Evolutionary conservation across 2,329 filamentous ascomycete species (phyloP), one percentile per base, ranked within the genome.

Genomic region (Sordariomycetes sp.): DNA sequence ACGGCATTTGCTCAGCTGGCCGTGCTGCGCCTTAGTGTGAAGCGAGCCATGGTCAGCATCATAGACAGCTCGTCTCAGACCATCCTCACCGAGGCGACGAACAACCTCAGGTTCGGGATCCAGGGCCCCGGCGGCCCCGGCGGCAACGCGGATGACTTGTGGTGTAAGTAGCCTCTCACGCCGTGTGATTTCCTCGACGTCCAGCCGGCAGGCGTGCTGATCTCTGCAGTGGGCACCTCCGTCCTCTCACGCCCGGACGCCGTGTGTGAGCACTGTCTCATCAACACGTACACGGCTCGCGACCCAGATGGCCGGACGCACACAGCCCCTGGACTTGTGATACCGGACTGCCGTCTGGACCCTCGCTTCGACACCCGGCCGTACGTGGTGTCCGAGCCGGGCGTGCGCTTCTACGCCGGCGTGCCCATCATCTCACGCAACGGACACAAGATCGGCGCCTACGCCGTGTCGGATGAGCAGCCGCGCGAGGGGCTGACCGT

Each of bases 401-500:
- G 46, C 15, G 46, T 59, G 4, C 50, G 56, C n/a, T 59, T 59
- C 39, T 59, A 58, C 30, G 56, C 56, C 5, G 58, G 53, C 15
- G 75, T 79, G 0, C 78, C 78, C 1, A 71, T 83, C 35, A 65
- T 68, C 18, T 75, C 72, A 4, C 66, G 66, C 1, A 46, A 47
- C 6, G 68, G 64, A 23, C 66, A 70, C 19, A 67, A 71, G 30
- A 73, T 83, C 36, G 79, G 79, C 8, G 67, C 65, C 9, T 75
- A 77, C 38, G 69, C 70, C 34, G 66, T 81, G 3, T 56, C 77
- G 4, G 76, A 81, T 42, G 66, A 71, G 28, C 59, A 61, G n/a
- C 66, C 71, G 0, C 67, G 72, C 11, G 45, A 67, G 27, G 68
- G 66, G 0, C 46, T 82, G 14, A 56, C 55, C 9, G 46, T 58